These are phyloP conservation scores for Termitomyces sp. DNA, from an alignment of 768 basidiomycete species.

Conservation along the genomic window DNA sequence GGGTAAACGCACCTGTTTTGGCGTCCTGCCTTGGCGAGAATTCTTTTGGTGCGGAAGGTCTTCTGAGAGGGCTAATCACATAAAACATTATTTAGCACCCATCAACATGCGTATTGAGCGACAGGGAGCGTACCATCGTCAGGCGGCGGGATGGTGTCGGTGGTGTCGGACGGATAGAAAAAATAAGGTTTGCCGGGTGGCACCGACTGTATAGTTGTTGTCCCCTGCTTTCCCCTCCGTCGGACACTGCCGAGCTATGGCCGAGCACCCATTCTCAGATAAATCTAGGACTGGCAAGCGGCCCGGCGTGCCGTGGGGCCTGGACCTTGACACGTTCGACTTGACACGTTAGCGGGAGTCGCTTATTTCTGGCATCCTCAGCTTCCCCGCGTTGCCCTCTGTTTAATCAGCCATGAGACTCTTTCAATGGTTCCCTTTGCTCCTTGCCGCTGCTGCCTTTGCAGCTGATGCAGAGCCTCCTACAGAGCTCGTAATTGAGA, in stretches of 20 bases:
- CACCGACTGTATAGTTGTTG: constrained; percentile 30
- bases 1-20: constrained; percentile 79
- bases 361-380: not conserved
- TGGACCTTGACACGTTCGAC: constrained; percentile 1
- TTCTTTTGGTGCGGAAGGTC: constrained; percentile 95
- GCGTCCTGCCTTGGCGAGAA: constrained; percentile 90
- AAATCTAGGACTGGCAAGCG: not conserved
- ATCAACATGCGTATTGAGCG: not conserved
- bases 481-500: constrained; percentile 55
- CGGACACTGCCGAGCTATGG: constrained; percentile 4
- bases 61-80: constrained; percentile 93
- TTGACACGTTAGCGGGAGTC: constrained; percentile 6
- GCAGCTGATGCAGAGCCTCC: constrained; percentile 34
- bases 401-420: constrained; percentile 41
- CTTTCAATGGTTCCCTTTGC: constrained; percentile 41
- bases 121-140: constrained; percentile 41
- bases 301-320: not conserved
- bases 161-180: constrained; percentile 20
- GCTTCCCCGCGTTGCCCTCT: not conserved
- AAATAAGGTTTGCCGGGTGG: constrained; percentile 28
- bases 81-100: constrained; percentile 7
- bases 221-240: constrained; percentile 4
- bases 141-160: constrained; percentile 30
- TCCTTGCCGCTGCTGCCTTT: constrained; percentile 41
- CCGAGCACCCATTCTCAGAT: constrained; percentile 1